Evolutionary conservation across 2,329 filamentous ascomycete species (phyloP).

Genomic region (Alternaria incomplexa): DNA sequence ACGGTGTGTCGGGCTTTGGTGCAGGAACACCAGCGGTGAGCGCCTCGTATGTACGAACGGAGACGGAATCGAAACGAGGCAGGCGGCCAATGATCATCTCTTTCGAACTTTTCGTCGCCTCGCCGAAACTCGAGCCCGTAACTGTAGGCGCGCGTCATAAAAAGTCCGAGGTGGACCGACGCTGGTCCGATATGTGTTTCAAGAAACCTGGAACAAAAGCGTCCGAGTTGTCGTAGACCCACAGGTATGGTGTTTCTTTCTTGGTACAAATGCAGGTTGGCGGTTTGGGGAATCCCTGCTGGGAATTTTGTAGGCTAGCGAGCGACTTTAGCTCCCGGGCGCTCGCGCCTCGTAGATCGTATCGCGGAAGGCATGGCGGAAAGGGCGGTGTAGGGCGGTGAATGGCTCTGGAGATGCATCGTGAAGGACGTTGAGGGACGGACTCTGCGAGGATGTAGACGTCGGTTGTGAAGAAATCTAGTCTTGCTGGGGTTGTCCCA

Average conservation of each 20-base stretch:
- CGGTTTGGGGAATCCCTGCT: constrained; percentile 12
- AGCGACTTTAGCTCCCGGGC: constrained; percentile 9
- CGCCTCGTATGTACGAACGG: constrained; percentile 11
- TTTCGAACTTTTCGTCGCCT: background rate
- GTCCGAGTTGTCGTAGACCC: constrained; percentile 2
- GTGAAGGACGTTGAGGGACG: background rate
- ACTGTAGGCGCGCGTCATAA: background rate
- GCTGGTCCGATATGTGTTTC: constrained; percentile 1
- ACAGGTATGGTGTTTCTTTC: constrained; percentile 5
- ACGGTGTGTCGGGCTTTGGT: constrained; percentile 3
- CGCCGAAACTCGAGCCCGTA: background rate
- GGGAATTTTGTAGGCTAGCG: constrained; percentile 7
- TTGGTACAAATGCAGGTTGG: background rate
- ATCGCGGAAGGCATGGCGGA: constrained; percentile 1
- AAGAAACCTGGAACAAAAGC: constrained; percentile 5
- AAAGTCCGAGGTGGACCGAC: constrained; percentile 3
- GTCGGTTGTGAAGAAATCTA: background rate
- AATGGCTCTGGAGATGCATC: constrained; percentile 8
- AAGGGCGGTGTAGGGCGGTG: constrained; percentile 31
- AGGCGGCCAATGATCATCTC: constrained; percentile 3
- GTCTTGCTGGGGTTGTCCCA: background rate
- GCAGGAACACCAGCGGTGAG: constrained; percentile 11
- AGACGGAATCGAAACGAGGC: background rate
- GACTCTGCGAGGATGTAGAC: background rate
- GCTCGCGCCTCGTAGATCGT: constrained; percentile 10